Conservation (phyloP, 1,139 yeast species). For the Hansenula lynferdii region DNA sequence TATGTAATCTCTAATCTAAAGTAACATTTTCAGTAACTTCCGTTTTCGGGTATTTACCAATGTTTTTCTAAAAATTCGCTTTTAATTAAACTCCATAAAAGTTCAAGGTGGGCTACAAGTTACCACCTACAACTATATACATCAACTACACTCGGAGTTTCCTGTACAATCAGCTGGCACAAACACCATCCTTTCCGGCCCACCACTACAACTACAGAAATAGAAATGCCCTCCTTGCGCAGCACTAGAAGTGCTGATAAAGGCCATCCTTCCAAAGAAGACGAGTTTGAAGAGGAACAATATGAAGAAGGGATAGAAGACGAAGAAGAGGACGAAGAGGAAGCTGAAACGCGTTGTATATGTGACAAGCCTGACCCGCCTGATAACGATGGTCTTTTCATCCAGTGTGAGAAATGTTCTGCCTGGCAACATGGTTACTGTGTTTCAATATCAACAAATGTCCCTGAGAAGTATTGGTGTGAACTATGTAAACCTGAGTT, state of each 20-base stretch:
- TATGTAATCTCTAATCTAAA: too few species aligned
- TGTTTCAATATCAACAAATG: conserved; percentile 74
- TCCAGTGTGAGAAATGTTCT: conserved; percentile 84
- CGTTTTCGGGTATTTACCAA: too few species aligned
- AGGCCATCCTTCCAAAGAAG: conserved; percentile 1
- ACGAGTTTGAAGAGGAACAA: conserved; percentile 11
- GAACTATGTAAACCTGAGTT: conserved; percentile 83
- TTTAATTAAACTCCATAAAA: too few species aligned
- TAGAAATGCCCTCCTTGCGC: conserved; percentile 14
- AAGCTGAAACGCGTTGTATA: conserved; percentile 77
- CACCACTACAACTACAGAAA: background rate
- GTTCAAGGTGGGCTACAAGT: too few species aligned
- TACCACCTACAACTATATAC: too few species aligned
- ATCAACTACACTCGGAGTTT: too few species aligned
- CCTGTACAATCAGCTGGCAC: too few species aligned
- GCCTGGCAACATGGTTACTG: conserved; percentile 99
- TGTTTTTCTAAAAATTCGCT: too few species aligned
- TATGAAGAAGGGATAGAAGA: conserved; percentile 14
- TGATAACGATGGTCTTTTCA: conserved; percentile 59
- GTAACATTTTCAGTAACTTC: too few species aligned
- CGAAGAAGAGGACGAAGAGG: conserved; percentile 31
- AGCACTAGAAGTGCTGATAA: conserved; percentile 13
- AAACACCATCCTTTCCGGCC: too few species aligned
- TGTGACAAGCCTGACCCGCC: conserved; percentile 62
- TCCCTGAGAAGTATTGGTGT: conserved; percentile 93